Evolutionary conservation across 257 asterid genomes (phyloP).

Genomic region (Solanum peruvianum): DNA sequence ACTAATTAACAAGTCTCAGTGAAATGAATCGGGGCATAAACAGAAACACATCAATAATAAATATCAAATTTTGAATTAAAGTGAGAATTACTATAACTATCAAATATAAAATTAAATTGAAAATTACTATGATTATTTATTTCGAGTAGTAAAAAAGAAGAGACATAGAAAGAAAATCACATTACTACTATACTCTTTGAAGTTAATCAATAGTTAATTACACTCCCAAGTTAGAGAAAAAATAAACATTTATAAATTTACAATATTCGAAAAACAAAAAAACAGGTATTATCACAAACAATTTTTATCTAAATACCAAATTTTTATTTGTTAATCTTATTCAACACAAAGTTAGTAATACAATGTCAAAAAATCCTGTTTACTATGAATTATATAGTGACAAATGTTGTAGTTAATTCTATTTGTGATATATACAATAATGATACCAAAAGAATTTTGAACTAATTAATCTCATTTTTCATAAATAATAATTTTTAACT

Average conservation of each 20-base stretch:
- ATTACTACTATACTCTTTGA: background rate
- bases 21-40: background rate
- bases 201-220: background rate
- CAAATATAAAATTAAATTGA: too few relatives aligned
- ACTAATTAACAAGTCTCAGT: too few relatives aligned
- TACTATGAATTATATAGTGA: background rate
- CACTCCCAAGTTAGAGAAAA: background rate
- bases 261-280: background rate
- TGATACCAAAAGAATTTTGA: background rate
- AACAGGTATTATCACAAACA: background rate
- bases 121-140: too few relatives aligned
- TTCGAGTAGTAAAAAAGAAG: background rate
- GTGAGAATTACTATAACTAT: too few relatives aligned
- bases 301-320: background rate
- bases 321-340: background rate
- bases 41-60: too few relatives aligned
- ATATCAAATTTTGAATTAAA: background rate
- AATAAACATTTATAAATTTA: too few relatives aligned
- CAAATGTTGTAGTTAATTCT: background rate
- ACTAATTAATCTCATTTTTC: background rate
- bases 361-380: background rate
- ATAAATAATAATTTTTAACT: background rate
- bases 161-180: too few relatives aligned
- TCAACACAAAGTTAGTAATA: background rate
- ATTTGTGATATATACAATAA: background rate